Evolutionary conservation across 73 alveolate species (phyloP).

Genomic region (Paramecium sexaurelia): DNA sequence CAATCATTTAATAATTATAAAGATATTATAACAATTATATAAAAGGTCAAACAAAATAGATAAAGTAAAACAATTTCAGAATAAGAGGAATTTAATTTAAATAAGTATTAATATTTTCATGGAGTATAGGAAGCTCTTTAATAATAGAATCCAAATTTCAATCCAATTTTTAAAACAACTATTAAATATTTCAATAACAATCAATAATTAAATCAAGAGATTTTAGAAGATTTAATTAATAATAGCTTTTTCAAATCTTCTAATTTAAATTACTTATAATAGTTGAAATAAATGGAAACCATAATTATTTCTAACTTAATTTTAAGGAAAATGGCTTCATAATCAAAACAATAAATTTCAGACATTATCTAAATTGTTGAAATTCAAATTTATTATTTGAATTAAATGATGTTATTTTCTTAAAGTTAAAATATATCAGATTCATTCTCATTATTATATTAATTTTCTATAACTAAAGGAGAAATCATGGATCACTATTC

Average conservation of each 20-base stretch:
- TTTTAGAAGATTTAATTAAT: neutral
- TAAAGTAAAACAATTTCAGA: neutral
- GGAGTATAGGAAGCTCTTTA: neutral
- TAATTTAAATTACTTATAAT: neutral
- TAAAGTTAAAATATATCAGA: neutral
- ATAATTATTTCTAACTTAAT: neutral
- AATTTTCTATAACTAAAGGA: neutral
- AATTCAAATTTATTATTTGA: neutral
- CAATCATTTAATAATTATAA: slow-evolving; percentile 6
- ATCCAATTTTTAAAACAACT: neutral
- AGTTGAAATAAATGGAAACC: neutral
- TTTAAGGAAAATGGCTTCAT: neutral
- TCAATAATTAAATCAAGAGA: neutral
- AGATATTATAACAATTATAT: neutral
- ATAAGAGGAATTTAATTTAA: neutral
- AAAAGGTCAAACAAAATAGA: neutral
- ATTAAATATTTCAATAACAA: neutral
- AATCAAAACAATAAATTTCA: neutral
- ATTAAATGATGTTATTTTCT: neutral
- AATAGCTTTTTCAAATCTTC: neutral
- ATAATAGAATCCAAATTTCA: neutral
- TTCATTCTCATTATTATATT: neutral
- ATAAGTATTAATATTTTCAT: neutral
- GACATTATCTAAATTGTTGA: neutral
- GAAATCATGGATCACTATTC: neutral